A percentile compares a stretch with the other conserved stretches of the same genome.
phyloP scores from a whole-genome alignment of 805 yeast genomes.

The Candida palmyrensis region DNA sequence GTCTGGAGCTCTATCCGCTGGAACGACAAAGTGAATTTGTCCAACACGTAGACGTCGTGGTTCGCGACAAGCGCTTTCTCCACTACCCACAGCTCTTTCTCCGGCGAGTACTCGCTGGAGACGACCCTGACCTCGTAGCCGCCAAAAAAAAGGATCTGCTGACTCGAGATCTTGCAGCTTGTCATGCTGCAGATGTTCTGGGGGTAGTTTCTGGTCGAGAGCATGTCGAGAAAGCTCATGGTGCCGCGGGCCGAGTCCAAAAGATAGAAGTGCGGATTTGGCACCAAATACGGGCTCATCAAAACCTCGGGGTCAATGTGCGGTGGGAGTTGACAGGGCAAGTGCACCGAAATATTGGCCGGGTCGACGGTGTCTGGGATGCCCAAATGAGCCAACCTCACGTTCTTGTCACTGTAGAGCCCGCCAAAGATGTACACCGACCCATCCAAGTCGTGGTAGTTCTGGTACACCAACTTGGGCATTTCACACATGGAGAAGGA shows the following conservation, averaged over 20 bases:
- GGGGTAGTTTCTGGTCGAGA: constrained; percentile 30
- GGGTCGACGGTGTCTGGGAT: constrained; percentile 26
- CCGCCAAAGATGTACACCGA: constrained; percentile 36
- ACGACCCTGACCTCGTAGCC: constrained; percentile 46
- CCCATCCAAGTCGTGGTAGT: constrained; percentile 26
- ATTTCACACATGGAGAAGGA: constrained; percentile 10
- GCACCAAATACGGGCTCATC: constrained; percentile 42
- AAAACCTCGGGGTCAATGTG: constrained; percentile 28
- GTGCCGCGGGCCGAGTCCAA: constrained; percentile 30
- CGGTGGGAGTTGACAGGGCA: constrained; percentile 37
- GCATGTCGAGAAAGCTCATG: constrained; percentile 21
- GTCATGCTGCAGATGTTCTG: constrained; percentile 47
- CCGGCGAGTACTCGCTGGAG: constrained; percentile 16
- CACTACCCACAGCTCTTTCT: constrained; percentile 29
- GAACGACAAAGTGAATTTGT: constrained; percentile 44
- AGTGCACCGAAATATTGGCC: constrained; percentile 28
- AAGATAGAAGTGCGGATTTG: constrained; percentile 18
- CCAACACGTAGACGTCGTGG: constrained; percentile 55
- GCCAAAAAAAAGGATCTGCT: constrained; percentile 62
- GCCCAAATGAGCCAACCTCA: constrained; percentile 21
- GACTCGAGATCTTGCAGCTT: constrained; percentile 46
- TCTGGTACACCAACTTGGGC: constrained; percentile 27
- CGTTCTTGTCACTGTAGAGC: constrained; percentile 12
- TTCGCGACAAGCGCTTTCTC: constrained; percentile 45
- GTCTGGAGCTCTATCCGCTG: constrained; percentile 31